These are phyloP conservation scores for Leccinellum albellum DNA, from an alignment of 768 basidiomycete species.

Conservation along the genomic window DNA sequence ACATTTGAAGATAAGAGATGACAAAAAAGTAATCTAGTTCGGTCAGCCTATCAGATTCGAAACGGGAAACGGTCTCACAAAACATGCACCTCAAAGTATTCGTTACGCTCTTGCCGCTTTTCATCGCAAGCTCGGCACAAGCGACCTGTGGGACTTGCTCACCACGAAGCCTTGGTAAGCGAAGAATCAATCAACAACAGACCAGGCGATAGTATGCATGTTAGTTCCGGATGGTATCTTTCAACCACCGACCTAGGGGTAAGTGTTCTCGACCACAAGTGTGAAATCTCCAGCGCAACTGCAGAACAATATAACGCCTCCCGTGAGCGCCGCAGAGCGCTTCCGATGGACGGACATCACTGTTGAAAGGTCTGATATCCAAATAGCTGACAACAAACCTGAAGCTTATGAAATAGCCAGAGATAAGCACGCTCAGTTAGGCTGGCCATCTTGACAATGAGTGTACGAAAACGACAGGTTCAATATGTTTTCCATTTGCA, in stretches of 20 bases:
- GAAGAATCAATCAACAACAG: not conserved
- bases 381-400: no score
- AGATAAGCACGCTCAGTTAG: no score
- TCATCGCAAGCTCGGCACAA: not conserved
- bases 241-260: not conserved
- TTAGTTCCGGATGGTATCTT: not conserved
- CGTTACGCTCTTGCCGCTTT: not conserved
- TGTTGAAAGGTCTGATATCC: no score
- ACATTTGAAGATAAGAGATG: not conserved
- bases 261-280: not conserved
- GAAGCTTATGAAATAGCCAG: no score
- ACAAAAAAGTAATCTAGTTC: not conserved
- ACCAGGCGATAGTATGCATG: not conserved
- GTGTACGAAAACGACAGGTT: no score
- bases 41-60: not conserved
- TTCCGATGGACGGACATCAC: no score
- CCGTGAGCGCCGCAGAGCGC: no score
- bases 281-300: not conserved
- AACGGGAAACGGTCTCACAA: no score
- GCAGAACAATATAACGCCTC: not conserved
- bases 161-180: not conserved
- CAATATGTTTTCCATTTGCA: no score
- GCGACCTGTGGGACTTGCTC: not conserved
- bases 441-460: no score
- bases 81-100: not conserved